phyloP scores from a whole-genome alignment of 2,329 filamentous ascomycete species.

The Colletotrichum lini region DNA sequence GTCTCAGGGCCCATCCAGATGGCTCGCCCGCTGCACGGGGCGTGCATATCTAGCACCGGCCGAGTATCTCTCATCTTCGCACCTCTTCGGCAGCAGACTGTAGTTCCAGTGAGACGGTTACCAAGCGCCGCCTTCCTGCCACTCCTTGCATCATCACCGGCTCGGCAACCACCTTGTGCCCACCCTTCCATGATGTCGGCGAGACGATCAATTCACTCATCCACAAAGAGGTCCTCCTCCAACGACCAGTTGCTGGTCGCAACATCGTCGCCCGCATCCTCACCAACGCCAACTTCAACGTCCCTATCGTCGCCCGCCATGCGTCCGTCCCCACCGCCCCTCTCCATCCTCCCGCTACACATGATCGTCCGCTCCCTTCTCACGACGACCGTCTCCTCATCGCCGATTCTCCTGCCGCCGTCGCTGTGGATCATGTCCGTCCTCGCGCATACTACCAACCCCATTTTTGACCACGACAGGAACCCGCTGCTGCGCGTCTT shows the following conservation, averaged over 20 bases:
- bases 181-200: conserved; percentile 34
- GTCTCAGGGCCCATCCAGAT: conserved; percentile 2
- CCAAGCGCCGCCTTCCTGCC: not conserved
- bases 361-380: conserved; percentile 78
- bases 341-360: conserved; percentile 76
- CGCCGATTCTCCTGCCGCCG: conserved; percentile 76
- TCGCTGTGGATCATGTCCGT: conserved; percentile 78
- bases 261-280: not conserved
- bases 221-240: conserved; percentile 45
- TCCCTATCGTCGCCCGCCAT: not conserved
- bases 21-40: conserved; percentile 13
- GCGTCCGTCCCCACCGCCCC: conserved; percentile 59
- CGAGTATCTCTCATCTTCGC: not conserved
- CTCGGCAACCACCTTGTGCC: not conserved
- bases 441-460: conserved; percentile 78
- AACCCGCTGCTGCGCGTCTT: conserved; percentile 80
- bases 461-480: conserved; percentile 79
- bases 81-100: not conserved
- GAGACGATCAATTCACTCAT: conserved; percentile 47
- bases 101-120: not conserved
- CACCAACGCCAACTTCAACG: not conserved
- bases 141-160: not conserved
- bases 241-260: conserved; percentile 40
- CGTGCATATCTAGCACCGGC: conserved; percentile 2
- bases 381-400: conserved; percentile 80